These are phyloP conservation scores for Globomyces pollinis-pini DNA, from an alignment of 192 early-diverging fungal genomes.

Conservation along the genomic window DNA sequence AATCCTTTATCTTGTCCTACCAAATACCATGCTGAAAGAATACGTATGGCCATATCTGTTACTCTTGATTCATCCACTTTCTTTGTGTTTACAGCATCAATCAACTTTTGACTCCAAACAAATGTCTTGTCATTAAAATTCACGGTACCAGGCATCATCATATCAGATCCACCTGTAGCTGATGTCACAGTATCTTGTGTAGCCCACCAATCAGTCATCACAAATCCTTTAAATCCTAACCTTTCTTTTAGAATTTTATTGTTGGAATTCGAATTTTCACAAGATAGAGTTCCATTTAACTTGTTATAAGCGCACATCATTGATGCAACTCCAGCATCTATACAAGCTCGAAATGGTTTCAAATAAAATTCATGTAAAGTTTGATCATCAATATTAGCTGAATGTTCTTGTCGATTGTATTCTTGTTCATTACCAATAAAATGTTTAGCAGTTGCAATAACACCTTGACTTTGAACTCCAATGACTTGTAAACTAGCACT, in stretches of 20 bases:
- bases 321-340: slow-evolving; percentile 46
- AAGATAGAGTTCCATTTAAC: slow-evolving; percentile 49
- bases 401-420: slow-evolving; percentile 16
- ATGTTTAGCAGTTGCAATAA: slow-evolving; percentile 52
- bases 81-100: slow-evolving; percentile 17
- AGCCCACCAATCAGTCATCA: slow-evolving; percentile 41
- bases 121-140: neutral
- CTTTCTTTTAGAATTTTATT: slow-evolving; percentile 43
- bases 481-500: slow-evolving; percentile 20
- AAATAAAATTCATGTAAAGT: slow-evolving; percentile 56
- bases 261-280: slow-evolving; percentile 41
- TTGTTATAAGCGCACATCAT: slow-evolving; percentile 59
- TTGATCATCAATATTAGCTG: slow-evolving; percentile 40
- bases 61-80: slow-evolving; percentile 21
- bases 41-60: slow-evolving; percentile 44
- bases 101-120: slow-evolving; percentile 30
- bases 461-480: slow-evolving; percentile 40
- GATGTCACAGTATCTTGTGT: slow-evolving; percentile 23
- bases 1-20: slow-evolving; percentile 32
- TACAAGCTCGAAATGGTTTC: slow-evolving; percentile 45
- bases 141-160: slow-evolving; percentile 51
- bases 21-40: slow-evolving; percentile 35
- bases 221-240: slow-evolving; percentile 54
- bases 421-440: slow-evolving; percentile 49
- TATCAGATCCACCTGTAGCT: slow-evolving; percentile 39